These are phyloP conservation scores for Emergomyces africanus DNA, from an alignment of 2,329 filamentous ascomycete genomes.

Conservation along the genomic window DNA sequence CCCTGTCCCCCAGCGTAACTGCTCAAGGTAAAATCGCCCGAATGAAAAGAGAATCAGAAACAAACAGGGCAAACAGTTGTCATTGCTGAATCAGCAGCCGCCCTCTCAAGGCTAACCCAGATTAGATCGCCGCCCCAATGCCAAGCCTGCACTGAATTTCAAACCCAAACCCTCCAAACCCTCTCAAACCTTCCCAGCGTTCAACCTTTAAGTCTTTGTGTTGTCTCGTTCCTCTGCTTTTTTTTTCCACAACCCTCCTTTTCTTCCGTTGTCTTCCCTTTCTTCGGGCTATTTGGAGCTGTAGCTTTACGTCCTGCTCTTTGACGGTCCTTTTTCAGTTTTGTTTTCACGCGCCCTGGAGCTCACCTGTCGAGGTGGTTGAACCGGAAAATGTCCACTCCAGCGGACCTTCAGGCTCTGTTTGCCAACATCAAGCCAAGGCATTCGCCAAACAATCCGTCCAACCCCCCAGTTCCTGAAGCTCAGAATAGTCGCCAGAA, in stretches of 20 bases:
- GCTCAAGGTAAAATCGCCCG: no score
- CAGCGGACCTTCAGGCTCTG: constrained; percentile 34
- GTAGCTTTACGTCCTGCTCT: constrained; percentile 9
- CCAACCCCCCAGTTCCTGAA: constrained; percentile 17
- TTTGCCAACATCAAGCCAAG: constrained; percentile 34
- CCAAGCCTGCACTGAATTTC: not conserved
- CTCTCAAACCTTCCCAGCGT: constrained; percentile 13
- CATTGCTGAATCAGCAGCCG: not conserved
- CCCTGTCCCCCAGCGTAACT: not conserved
- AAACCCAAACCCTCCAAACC: constrained; percentile 4
- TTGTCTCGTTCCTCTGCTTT: constrained; percentile 13
- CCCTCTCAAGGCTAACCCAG: no score
- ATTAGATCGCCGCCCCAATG: no score
- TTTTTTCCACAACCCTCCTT: constrained; percentile 12
- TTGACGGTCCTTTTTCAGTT: constrained; percentile 18
- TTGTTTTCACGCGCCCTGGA: constrained; percentile 18
- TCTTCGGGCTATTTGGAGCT: constrained; percentile 6
- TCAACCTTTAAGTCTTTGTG: constrained; percentile 13
- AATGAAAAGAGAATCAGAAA: no score
- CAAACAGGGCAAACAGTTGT: constrained; percentile 6
- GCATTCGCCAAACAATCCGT: constrained; percentile 21
- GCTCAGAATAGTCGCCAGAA: constrained; percentile 15
- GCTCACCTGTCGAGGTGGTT: constrained; percentile 16
- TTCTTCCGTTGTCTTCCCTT: constrained; percentile 5
- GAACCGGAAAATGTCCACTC: constrained; percentile 36